Evolutionary conservation across 202 grass and related monocot species (phyloP).

Genomic region (Panicum virgatum): DNA sequence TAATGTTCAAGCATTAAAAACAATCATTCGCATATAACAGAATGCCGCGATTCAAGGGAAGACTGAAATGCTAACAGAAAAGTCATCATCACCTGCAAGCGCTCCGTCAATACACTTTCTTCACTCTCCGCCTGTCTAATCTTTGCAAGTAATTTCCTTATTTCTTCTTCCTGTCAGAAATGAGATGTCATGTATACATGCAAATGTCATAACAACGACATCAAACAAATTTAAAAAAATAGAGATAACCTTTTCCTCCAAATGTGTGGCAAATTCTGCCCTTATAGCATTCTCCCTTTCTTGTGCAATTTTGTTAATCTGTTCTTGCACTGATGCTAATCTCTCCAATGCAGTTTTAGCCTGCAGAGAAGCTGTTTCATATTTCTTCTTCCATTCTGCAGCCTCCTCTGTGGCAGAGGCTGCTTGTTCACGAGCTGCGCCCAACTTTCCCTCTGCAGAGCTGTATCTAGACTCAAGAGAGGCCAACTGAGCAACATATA

Average conservation of each 20-base stretch:
- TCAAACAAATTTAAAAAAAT: constrained; percentile 1
- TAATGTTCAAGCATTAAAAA: constrained; percentile 20
- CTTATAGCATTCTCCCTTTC: constrained; percentile 76
- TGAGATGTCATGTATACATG: constrained; percentile 1
- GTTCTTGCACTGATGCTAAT: constrained; percentile 63
- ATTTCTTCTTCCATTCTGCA: constrained; percentile 73
- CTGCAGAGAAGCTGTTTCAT: constrained; percentile 62
- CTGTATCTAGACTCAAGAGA: constrained; percentile 59
- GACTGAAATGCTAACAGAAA: not conserved
- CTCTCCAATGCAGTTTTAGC: constrained; percentile 77
- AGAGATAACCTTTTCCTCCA: constrained; percentile 60
- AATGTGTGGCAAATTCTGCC: constrained; percentile 55
- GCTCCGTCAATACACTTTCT: constrained; percentile 49
- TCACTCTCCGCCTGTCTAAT: constrained; percentile 53
- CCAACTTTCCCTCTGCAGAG: constrained; percentile 61
- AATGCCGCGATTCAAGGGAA: constrained; percentile 12
- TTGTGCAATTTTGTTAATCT: constrained; percentile 64
- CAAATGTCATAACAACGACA: constrained; percentile 12
- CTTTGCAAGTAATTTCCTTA: constrained; percentile 60
- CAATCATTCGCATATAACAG: not conserved
- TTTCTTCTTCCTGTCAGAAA: constrained; percentile 69
- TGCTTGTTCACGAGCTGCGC: constrained; percentile 62
- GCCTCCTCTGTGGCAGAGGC: constrained; percentile 68
- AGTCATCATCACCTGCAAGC: constrained; percentile 47
- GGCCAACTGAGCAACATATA: constrained; percentile 41